Base-by-base conservation (phyloP, 192 early-diverging fungal species). In the Cetraspora pellucida region DNA sequence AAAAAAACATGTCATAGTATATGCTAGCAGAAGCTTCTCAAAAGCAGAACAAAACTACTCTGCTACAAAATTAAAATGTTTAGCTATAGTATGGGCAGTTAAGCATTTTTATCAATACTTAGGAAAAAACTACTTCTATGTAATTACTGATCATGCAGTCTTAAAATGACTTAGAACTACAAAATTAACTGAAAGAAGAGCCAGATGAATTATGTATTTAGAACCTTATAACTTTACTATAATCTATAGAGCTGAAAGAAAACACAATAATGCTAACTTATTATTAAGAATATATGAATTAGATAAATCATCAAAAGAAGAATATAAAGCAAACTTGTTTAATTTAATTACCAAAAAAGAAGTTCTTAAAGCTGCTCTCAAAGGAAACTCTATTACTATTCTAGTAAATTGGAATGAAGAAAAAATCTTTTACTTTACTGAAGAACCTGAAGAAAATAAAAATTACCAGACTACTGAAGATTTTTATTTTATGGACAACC, bases 61-160 rank as follows among this genome's bases (percentile, higher is more conserved):
- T 4, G 68, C 71, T 2, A 79, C 59, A 4, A 68, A n/a, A 84
- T 14, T 31, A 81, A 19, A 86, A 58, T 81, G 67, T 10, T 61
- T 82, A 3, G 82, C 82, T 2, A 30, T 81, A 6, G n/a, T 86
- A 1, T 84, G 81, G 77, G 78, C 78, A 10, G 28, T 84, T 0
- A 25, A 60, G 19, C 59, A 78, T 5, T 81, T n/a, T 80, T 52
- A 72, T 2, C 80, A 82, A 14, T 83, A 72, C n/a, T 31, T 86
- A 10, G 27, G 23, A 0, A 75, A 77, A n/a, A 23, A 68, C 10
- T 73, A 65, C 13, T 81, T 86, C 19, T 43, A 67, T 3, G 54
- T 86, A 0, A 59, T 70, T 8, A 82, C 79, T 11, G 85, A 86
- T 68, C 77, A 86, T 55, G 47, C 73, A 23, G 72, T 78, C 69